These are phyloP conservation scores for Pisolithus orientalis DNA, from an alignment of 768 basidiomycete species.

Conservation along the genomic window DNA sequence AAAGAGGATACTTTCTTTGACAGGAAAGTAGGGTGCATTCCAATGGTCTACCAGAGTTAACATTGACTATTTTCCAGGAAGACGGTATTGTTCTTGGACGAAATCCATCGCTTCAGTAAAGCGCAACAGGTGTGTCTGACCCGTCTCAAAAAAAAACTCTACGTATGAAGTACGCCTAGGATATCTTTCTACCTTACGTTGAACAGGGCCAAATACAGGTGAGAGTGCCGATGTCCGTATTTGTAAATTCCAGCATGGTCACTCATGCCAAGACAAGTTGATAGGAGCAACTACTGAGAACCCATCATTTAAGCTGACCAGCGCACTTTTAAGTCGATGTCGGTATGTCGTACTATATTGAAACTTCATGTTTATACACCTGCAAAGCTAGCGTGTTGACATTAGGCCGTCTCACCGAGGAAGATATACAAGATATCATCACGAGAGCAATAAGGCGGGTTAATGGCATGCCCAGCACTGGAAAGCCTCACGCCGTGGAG, in stretches of 20 bases:
- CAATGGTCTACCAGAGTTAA: not conserved
- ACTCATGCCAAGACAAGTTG: conserved; percentile 31
- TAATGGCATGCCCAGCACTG: conserved; percentile 6
- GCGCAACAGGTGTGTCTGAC: conserved; percentile 48
- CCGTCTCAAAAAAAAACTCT: not conserved
- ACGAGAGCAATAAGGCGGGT: conserved; percentile 41
- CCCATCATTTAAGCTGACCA: conserved; percentile 76
- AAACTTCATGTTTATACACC: conserved; percentile 8
- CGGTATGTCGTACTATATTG: conserved; percentile 39
- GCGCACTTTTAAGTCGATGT: conserved; percentile 69
- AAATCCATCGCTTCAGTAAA: conserved; percentile 77
- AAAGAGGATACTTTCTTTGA: conserved; percentile 53
- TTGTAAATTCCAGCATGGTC: not conserved
- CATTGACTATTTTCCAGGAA: conserved; percentile 34
- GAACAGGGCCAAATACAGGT: conserved; percentile 74
- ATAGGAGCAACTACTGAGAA: conserved; percentile 89
- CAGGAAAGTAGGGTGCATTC: conserved; percentile 44
- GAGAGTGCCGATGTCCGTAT: not conserved
- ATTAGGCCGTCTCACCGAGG: conserved; percentile 58
- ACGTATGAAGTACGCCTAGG: conserved; percentile 33
- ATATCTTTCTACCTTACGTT: conserved; percentile 75
- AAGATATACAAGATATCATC: conserved; percentile 56
- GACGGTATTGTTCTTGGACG: conserved; percentile 77
- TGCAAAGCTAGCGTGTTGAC: conserved; percentile 58
- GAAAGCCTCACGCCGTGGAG: conserved; percentile 1